Evolutionary conservation across 208 protist species (phyloP).

Genomic region (Acanthamoeba castellanii): DNA sequence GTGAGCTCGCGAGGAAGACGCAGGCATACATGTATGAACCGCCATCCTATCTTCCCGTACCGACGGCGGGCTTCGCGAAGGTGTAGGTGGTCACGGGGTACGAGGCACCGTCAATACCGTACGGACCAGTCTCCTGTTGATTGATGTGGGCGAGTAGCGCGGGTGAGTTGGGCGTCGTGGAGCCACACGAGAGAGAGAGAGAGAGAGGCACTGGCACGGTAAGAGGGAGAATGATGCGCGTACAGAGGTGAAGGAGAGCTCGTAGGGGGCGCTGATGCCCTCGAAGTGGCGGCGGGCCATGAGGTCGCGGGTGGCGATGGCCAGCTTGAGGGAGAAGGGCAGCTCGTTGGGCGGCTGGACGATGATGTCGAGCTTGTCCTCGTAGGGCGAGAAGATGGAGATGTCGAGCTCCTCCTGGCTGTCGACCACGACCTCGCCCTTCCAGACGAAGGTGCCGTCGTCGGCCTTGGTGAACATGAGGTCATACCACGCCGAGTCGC

Average conservation of each 20-base stretch:
- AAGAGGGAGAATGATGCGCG: not conserved
- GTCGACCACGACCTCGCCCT: slow-evolving; percentile 20
- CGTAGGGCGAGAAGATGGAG: not conserved
- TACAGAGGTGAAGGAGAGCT: not conserved
- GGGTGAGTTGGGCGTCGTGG: too few species aligned
- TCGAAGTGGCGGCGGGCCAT: not conserved
- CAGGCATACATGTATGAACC: not conserved
- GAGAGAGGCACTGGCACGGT: slow-evolving; percentile 26
- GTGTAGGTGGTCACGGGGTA: slow-evolving; percentile 27
- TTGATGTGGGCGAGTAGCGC: not conserved
- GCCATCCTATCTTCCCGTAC: not conserved
- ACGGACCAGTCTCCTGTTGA: not conserved
- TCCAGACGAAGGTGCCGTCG: slow-evolving; percentile 42
- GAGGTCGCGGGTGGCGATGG: not conserved
- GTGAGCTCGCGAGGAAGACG: not conserved
- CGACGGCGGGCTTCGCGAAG: not conserved
- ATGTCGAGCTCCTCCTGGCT: not conserved
- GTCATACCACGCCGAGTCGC: not conserved
- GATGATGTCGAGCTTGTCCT: not conserved
- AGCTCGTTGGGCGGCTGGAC: not conserved
- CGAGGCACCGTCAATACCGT: slow-evolving; percentile 31
- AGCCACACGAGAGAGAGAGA: too few species aligned
- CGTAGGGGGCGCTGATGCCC: not conserved
- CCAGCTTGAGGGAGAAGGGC: not conserved
- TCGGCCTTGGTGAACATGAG: not conserved